Evolutionary conservation across 805 yeast genomes (phyloP).

Genomic region (Candida andamanensis): DNA sequence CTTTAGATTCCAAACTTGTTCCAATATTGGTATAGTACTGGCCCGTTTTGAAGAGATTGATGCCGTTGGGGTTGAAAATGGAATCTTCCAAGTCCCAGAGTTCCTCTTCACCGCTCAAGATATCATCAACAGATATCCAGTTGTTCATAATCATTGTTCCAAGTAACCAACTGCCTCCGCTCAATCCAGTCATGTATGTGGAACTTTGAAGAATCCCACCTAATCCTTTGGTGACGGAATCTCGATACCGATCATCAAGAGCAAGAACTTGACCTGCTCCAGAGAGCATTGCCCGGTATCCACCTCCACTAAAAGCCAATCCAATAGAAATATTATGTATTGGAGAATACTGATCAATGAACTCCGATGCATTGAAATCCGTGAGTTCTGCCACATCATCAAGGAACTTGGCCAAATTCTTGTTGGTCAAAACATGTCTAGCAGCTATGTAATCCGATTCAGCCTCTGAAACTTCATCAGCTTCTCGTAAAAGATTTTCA

Average conservation of each 20-base stretch:
- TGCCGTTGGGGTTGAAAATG: conserved; percentile 60
- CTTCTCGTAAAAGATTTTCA: conserved; percentile 21
- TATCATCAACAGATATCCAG: conserved; percentile 29
- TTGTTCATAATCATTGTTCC: conserved; percentile 33
- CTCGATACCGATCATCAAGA: conserved; percentile 30
- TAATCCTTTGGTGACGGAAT: conserved; percentile 23
- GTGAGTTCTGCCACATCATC: conserved; percentile 23
- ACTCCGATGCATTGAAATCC: conserved; percentile 28
- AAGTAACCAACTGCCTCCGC: conserved; percentile 40
- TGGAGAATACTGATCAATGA: conserved; percentile 17
- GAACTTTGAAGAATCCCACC: conserved; percentile 39
- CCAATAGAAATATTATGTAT: conserved; percentile 23
- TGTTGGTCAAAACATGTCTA: conserved; percentile 25
- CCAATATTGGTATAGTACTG: conserved; percentile 41
- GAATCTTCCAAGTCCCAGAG: conserved; percentile 47
- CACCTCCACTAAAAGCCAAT: conserved; percentile 25
- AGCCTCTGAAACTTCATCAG: conserved; percentile 16
- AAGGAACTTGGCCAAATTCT: conserved; percentile 23
- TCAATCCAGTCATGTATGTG: conserved; percentile 34
- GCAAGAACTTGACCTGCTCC: conserved; percentile 42
- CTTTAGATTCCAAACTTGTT: conserved; percentile 15
- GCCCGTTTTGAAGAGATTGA: conserved; percentile 47
- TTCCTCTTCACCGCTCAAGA: conserved; percentile 18
- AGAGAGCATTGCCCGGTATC: conserved; percentile 34
- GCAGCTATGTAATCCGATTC: conserved; percentile 23